Percentiles rank a stretch among this genome's conserved stretches.
Evolutionary conservation across 129 eudicot genomes (phyloP).

Genomic region (Chrysanthemum makinoi): DNA sequence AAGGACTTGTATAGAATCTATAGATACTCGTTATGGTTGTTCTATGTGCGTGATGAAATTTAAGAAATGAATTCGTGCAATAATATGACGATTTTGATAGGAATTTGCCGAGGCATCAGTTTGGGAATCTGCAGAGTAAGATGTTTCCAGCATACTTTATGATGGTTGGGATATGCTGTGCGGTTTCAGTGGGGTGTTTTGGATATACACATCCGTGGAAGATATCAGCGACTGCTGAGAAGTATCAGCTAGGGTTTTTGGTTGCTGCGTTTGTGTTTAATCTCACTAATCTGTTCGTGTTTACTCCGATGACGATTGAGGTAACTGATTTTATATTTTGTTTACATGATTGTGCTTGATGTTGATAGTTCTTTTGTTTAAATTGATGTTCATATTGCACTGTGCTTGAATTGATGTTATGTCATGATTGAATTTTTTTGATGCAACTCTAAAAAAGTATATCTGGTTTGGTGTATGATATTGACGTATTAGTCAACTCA

Average conservation of each 20-base stretch:
- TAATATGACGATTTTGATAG: constrained; percentile 16
- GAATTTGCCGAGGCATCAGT: constrained; percentile 95
- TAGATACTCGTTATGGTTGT: too few relatives aligned
- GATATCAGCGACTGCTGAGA: constrained; percentile 59
- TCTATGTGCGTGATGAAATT: not conserved
- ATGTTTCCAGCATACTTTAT: constrained; percentile 97
- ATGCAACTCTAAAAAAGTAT: not conserved
- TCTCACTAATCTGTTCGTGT: constrained; percentile 73
- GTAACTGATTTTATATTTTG: constrained; percentile 28
- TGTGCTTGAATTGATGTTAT: not conserved
- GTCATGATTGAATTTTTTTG: constrained; percentile 6
- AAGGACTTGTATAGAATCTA: too few relatives aligned
- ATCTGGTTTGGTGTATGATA: not conserved
- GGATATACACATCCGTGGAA: constrained; percentile 95
- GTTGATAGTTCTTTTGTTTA: not conserved
- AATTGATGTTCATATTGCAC: not conserved
- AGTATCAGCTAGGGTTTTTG: constrained; percentile 88
- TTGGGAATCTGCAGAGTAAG: constrained; percentile 96
- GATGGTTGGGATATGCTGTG: constrained; percentile 93
- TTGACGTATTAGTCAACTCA: not conserved
- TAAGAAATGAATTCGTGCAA: not conserved
- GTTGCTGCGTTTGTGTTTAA: constrained; percentile 67
- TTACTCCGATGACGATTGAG: constrained; percentile 98
- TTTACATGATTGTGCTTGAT: constrained; percentile 12
- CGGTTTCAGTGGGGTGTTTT: constrained; percentile 67